Evolutionary conservation across 768 basidiomycete species (phyloP).

Genomic region (Neoboletus brunneissimus): DNA sequence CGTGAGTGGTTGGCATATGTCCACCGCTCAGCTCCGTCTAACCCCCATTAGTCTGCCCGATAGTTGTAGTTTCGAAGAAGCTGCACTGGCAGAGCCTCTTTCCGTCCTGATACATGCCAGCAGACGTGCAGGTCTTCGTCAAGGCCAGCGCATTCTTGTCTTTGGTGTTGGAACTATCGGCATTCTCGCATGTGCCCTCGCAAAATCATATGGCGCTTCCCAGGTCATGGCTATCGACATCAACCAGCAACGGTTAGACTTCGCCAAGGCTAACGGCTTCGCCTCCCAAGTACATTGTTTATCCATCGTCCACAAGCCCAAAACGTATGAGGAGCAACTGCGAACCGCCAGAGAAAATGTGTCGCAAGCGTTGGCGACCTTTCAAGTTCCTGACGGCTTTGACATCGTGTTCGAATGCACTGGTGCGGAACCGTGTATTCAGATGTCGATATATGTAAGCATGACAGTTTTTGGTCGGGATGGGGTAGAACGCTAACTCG

Average conservation of each 20-base stretch:
- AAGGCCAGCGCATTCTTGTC: constrained; percentile 75
- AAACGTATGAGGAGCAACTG: constrained; percentile 55
- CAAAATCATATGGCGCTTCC: constrained; percentile 66
- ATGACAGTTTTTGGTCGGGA: constrained; percentile 9
- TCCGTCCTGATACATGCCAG: constrained; percentile 78
- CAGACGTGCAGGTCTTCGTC: constrained; percentile 40
- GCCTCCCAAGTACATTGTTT: constrained; percentile 70
- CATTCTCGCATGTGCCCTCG: constrained; percentile 81
- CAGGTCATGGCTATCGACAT: constrained; percentile 82
- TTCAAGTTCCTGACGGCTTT: constrained; percentile 72
- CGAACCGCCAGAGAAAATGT: constrained; percentile 59
- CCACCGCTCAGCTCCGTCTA: constrained; percentile 3
- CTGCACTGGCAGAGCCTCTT: constrained; percentile 90
- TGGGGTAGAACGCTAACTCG: constrained; percentile 13
- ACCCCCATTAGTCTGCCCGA: constrained; percentile 62
- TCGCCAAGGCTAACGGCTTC: constrained; percentile 74
- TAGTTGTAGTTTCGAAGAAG: constrained; percentile 70
- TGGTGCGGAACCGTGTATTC: constrained; percentile 88
- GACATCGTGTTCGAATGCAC: constrained; percentile 95
- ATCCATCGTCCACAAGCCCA: constrained; percentile 47
- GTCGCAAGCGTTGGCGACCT: constrained; percentile 48
- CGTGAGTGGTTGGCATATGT: constrained; percentile 50
- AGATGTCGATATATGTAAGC: constrained; percentile 87
- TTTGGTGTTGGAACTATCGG: constrained; percentile 95
- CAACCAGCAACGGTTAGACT: constrained; percentile 75